These are phyloP conservation scores for Saksenaea vasiformis DNA, from an alignment of 371 early-diverging fungal species.

Conservation along the genomic window DNA sequence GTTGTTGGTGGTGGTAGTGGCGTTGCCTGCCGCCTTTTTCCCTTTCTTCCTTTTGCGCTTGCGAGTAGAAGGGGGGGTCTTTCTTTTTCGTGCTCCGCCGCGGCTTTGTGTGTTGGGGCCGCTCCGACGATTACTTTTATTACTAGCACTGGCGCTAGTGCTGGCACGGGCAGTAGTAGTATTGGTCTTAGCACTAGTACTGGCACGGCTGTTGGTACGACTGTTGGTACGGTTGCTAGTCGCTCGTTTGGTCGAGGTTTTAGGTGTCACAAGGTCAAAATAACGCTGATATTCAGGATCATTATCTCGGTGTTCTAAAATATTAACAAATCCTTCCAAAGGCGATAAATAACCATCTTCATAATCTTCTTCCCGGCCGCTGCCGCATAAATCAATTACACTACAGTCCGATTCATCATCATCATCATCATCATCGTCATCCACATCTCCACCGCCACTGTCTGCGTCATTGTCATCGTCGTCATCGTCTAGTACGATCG, in stretches of 20 bases:
- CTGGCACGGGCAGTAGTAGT: too few relatives aligned
- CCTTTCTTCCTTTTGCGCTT: not conserved
- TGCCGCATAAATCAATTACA: not conserved
- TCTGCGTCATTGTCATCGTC: not conserved
- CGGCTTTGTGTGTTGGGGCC: not conserved
- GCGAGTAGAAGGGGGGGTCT: not conserved
- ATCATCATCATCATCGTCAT: not conserved
- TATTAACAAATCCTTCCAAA: constrained; percentile 10
- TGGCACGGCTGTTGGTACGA: too few relatives aligned
- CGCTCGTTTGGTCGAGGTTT: not conserved
- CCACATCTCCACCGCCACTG: constrained; percentile 16
- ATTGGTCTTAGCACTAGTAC: too few relatives aligned
- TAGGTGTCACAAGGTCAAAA: not conserved
- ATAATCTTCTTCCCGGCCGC: not conserved
- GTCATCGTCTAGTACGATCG: not conserved
- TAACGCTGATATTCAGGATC: not conserved
- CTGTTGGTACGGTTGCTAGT: not conserved
- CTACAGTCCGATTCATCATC: not conserved
- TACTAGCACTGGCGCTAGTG: not conserved
- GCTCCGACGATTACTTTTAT: not conserved
- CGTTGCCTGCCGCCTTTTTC: not conserved
- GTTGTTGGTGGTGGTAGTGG: too few relatives aligned
- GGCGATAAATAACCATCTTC: constrained; percentile 11
- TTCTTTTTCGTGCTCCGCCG: not conserved
- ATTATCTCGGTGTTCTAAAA: not conserved